Percentiles rank a stretch among this genome's conserved stretches.
phyloP scores from a whole-genome alignment of 805 yeast species.

The Pichia pseudocactophila region DNA sequence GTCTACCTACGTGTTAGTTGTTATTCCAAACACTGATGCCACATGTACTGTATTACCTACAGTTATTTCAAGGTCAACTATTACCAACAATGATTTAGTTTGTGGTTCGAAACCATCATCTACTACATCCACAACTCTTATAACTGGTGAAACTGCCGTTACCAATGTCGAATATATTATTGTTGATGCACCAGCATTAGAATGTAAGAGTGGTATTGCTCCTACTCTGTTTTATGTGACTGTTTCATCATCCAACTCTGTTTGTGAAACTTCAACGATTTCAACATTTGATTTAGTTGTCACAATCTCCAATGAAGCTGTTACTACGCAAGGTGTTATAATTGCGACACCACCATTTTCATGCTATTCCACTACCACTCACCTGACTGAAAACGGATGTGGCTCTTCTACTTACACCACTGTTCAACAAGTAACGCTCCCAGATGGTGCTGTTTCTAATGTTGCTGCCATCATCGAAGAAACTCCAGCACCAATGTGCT shows the following conservation, averaged over 20 bases:
- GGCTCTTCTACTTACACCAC: constrained; percentile 3
- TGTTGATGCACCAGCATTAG: constrained; percentile 5
- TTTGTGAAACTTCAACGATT: constrained; percentile 3
- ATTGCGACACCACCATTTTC: constrained; percentile 1
- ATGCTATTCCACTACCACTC: background rate
- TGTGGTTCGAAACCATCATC: background rate
- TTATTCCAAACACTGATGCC: background rate
- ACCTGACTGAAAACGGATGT: constrained; percentile 1
- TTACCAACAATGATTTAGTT: background rate
- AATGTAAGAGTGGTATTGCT: background rate
- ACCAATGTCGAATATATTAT: constrained; percentile 1
- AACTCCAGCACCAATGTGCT: constrained; percentile 5
- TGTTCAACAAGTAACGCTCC: background rate
- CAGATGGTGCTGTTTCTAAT: background rate
- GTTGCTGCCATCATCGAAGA: constrained; percentile 2
- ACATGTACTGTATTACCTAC: constrained; percentile 3
- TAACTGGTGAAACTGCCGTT: background rate
- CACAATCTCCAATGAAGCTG: background rate
- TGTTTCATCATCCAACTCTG: background rate
- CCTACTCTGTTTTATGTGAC: background rate
- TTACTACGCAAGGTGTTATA: background rate
- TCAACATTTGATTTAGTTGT: background rate
- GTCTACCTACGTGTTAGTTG: background rate
- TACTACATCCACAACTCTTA: background rate
- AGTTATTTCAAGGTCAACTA: constrained; percentile 1